Base-by-base conservation (phyloP, 2,329 filamentous ascomycete genomes). In the Grosmannia clavigera region DNA sequence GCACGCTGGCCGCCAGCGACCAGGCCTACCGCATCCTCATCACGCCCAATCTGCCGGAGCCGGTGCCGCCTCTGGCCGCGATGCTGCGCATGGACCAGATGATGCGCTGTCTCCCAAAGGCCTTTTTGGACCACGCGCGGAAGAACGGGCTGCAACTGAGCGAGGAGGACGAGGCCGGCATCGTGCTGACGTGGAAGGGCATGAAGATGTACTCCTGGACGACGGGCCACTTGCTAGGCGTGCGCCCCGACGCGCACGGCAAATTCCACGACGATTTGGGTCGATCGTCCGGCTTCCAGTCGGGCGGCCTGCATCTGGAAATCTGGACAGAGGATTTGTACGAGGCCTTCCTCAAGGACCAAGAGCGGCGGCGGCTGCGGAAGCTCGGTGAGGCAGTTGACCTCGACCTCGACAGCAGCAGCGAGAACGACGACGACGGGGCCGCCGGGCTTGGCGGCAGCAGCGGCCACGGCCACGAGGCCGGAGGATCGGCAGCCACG, bases 141-240 rank as follows among this genome's bases (percentile, higher is more conserved):
- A 79, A 83, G 55, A 71, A 75, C 1, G 71, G 74, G 2, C 69
- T 70, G 6, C 40, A 65, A 11, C 66, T 78, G 9, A 64, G 71
- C 2, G 65, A 70, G 2, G 74, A 79, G 3, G 69, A 78, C 29
- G 72, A 77, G 2, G 73, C 78, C 5, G 74, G 76, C 0, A 75
- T 95, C 22, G 87, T 94, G 66, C 78, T 97, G 60, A 94, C 89
- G 0, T 96, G 89, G 86, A 85, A 85, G 64, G 80, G 82, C 31
- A 82, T 82, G 61, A 82, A 83, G 61, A 73, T 96, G 3, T 96
- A 87, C 69, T 83, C 88, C 64, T 80, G 81, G n/a, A 89, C 88
- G 5, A 92, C 86, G 1, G 85, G 89, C 61, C 78, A 78, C 58
- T 84, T 81, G 55, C 74, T 95, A 7, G 84, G 85, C 7, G 79